Evolutionary conservation across 1,284 basidiomycete species (phyloP).

Genomic region (Moniliophthora roreri): DNA sequence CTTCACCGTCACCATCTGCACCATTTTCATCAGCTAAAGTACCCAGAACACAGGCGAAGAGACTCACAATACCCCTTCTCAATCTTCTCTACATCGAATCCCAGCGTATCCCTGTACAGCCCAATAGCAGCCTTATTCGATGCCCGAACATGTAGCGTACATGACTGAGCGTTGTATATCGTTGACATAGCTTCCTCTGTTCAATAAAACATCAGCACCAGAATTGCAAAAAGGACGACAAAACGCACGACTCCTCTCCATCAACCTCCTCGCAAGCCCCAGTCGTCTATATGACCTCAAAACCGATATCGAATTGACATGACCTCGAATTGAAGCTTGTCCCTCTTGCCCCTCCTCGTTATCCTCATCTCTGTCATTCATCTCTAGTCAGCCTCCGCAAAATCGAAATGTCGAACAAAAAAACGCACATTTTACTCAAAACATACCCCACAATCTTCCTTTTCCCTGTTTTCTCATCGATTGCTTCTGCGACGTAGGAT

Average conservation of each 20-base stretch:
- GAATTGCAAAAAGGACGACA: slow-evolving; percentile 5
- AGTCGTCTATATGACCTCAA: slow-evolving; percentile 82
- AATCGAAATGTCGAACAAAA: slow-evolving; percentile 6
- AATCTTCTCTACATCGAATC: slow-evolving; percentile 74
- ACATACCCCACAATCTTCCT: slow-evolving; percentile 95
- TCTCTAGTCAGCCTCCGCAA: slow-evolving; percentile 3
- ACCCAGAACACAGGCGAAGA: background rate
- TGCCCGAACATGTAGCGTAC: slow-evolving; percentile 85
- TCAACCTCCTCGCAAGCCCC: slow-evolving; percentile 85
- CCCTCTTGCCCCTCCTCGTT: slow-evolving; percentile 56
- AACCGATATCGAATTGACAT: slow-evolving; percentile 92
- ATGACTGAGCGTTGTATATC: slow-evolving; percentile 74
- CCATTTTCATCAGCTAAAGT: slow-evolving; percentile 17
- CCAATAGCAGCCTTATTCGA: slow-evolving; percentile 85
- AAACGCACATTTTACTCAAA: slow-evolving; percentile 84
- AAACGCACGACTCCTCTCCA: slow-evolving; percentile 80
- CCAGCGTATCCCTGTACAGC: slow-evolving; percentile 81
- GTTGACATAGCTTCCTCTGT: slow-evolving; percentile 89
- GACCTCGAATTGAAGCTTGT: slow-evolving; percentile 79
- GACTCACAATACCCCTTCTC: slow-evolving; percentile 83
- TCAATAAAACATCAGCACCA: slow-evolving; percentile 1
- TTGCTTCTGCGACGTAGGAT: slow-evolving; percentile 91
- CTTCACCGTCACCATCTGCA: slow-evolving; percentile 14
- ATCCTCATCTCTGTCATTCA: slow-evolving; percentile 40
- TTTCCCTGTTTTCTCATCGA: slow-evolving; percentile 38